A percentile compares a stretch with the other conserved stretches of the same genome.
Evolutionary conservation across 805 yeast species (phyloP).

Genomic region (Saturnispora saitoi): DNA sequence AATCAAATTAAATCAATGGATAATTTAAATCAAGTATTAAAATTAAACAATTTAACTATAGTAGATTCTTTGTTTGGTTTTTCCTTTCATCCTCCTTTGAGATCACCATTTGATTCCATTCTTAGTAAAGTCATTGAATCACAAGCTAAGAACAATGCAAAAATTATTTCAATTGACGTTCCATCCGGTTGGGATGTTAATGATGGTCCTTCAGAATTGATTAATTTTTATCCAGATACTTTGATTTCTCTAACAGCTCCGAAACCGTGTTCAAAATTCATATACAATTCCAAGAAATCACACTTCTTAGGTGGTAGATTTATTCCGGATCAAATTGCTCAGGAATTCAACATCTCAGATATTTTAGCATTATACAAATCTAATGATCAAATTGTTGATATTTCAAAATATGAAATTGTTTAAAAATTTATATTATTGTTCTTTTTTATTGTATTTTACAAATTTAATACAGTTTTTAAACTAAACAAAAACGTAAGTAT

Average conservation of each 20-base stretch:
- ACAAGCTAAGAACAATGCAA: constrained; percentile 29
- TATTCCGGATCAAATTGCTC: constrained; percentile 56
- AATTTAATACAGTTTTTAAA: not conserved
- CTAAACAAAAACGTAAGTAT: not conserved
- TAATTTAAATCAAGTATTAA: constrained; percentile 23
- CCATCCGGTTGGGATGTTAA: constrained; percentile 99
- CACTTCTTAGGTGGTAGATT: constrained; percentile 94
- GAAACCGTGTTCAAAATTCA: constrained; percentile 61
- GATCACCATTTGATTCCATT: constrained; percentile 61
- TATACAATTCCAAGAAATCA: constrained; percentile 29
- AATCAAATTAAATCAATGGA: constrained; percentile 12
- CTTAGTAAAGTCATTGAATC: constrained; percentile 32
- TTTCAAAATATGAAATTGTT: not conserved
- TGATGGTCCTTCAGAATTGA: constrained; percentile 51
- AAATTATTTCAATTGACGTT: constrained; percentile 76
- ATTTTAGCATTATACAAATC: constrained; percentile 27
- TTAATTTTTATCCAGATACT: constrained; percentile 44
- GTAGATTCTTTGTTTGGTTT: constrained; percentile 91
- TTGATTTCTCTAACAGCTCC: constrained; percentile 89
- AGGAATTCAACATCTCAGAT: constrained; percentile 60
- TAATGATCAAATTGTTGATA: constrained; percentile 1
- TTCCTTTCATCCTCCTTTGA: constrained; percentile 81
- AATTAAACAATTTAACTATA: constrained; percentile 35
- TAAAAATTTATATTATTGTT: not conserved
- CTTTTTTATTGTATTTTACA: not conserved